Evolutionary conservation across 2,329 filamentous ascomycete species (phyloP), one percentile per base, ranked within the genome.

Genomic region (Trichophyton verrucosum): DNA sequence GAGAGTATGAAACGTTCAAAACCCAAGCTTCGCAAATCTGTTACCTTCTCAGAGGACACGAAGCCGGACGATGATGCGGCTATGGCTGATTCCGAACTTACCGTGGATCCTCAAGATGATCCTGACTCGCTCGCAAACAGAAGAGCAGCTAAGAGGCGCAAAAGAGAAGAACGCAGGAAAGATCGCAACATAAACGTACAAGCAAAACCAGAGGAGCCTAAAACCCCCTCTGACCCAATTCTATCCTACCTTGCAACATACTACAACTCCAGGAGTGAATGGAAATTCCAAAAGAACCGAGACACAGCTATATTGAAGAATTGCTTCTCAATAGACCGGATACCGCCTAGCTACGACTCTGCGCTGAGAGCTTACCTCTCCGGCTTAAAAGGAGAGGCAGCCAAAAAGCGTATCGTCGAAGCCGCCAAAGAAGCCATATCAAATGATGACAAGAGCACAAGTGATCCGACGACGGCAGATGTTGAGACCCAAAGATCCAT

Each of bases 221-320:
- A 58, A 49, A 27, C 13, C 11, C 13, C 33, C 11, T 60, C 61
- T 36, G 58, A 68, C 5, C 81, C 86, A 13, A 86, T 90, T 61
- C 79, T 95, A 15, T 80, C 83, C 59, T 96, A 96, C 71, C 81
- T 96, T 51, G 80, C 80, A 55, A 84, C 86, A 70, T 96, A 91
- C 80, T 80, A 88, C 74, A 81, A 81, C 60, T 81, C 85, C 63
- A 85, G 85, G 61, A 77, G 81, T 8, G 79, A 79, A 66, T 97
- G 92, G 92, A 96, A 96, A 74, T 97, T 96, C 78, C 95, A 95
- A 78, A 96, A 96, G 77, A 91, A 90, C 67, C 85, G 90, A 70
- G 91, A 96, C 74, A 89, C 86, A 60, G 84, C 89, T 66, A 79
- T 96, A 11, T 82, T 96, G 70, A 92, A 94, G 73, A 85, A 95